phyloP scores from a whole-genome alignment of 441 rosid species.

The Rhodomyrtus psidioides region DNA sequence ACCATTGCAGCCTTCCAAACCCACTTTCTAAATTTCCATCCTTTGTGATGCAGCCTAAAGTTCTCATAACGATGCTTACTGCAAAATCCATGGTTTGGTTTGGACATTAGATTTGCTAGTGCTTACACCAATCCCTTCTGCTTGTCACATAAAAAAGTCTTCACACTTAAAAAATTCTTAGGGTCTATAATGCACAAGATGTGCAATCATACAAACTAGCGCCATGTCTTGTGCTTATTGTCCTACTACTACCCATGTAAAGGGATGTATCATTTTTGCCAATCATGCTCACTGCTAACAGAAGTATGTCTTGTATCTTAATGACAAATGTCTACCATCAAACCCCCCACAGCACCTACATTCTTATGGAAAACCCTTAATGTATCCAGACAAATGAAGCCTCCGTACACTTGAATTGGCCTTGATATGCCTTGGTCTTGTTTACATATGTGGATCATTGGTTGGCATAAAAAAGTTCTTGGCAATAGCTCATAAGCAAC shows the following conservation, averaged over 20 bases:
- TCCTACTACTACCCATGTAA: neutral
- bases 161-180: neutral
- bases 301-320: neutral
- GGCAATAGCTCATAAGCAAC: neutral
- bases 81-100: neutral
- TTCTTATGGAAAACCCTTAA: neutral
- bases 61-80: neutral
- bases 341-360: neutral
- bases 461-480: neutral
- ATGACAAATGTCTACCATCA: neutral
- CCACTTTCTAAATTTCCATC: neutral
- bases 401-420: neutral
- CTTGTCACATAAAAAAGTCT: neutral
- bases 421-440: neutral
- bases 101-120: neutral
- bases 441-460: neutral
- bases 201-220: neutral
- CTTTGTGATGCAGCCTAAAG: neutral
- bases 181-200: neutral
- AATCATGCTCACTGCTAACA: neutral
- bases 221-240: neutral
- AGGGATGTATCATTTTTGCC: neutral
- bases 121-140: neutral
- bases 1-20: neutral
- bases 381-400: neutral